Percentiles rank a stretch among this genome's conserved stretches.
Evolutionary conservation across 306 rosid species (phyloP).

Genomic region (Cucumis sativus): Cucumber_9930_V3 NC_026659.2:27780501-27781000

Average conservation of each 20-base stretch:
- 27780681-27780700: neutral
- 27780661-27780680: neutral
- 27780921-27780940: conserved; percentile 39
- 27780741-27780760: neutral
- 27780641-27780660: neutral
- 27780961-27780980: conserved; percentile 34
- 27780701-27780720: neutral
- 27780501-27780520: too few species aligned
- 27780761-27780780: neutral
- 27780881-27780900: neutral
- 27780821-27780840: neutral
- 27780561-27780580: neutral
- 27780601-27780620: neutral
- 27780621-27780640: neutral
- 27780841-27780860: neutral
- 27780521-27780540: neutral
- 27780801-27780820: neutral
- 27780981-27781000: conserved; percentile 16
- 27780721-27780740: neutral
- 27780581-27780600: neutral
- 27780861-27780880: neutral
- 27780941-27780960: conserved; percentile 74
- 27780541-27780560: neutral
- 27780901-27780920: neutral
- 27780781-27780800: neutral